Conservation (phyloP, 352 stramenopile species). For the Globisporangium paroecandrum region DNA sequence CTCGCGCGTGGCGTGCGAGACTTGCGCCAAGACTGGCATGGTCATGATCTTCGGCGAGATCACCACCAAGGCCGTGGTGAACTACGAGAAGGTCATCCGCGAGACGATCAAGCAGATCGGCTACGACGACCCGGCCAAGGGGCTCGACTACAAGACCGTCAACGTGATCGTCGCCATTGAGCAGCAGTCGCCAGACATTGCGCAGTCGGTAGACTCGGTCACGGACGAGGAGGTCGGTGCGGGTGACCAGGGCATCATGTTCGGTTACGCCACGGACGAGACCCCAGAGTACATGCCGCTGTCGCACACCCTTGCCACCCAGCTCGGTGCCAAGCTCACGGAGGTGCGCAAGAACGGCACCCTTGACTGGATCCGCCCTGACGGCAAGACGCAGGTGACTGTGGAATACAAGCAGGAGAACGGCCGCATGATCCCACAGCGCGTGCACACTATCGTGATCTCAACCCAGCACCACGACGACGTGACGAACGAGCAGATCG, state of each 20-base stretch:
- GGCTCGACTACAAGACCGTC: conserved; percentile 99
- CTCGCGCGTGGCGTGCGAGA: conserved; percentile 98
- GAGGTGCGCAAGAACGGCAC: conserved; percentile 99
- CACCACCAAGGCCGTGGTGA: conserved; percentile 97
- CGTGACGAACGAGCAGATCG: conserved; percentile 99
- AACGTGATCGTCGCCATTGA: conserved; percentile 99
- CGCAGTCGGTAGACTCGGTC: conserved; percentile 95
- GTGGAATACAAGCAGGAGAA: conserved; percentile 97
- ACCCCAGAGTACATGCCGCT: conserved; percentile 97
- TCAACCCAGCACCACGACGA: conserved; percentile 99
- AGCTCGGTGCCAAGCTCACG: conserved; percentile 95
- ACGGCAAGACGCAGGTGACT: conserved; percentile 99
- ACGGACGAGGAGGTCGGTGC: conserved; percentile 98
- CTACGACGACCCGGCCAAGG: conserved; percentile 99
- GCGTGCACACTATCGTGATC: conserved; percentile 99
- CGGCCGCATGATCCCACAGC: conserved; percentile 93
- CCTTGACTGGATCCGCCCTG: conserved; percentile 97
- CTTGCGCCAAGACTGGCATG: conserved; percentile 99
- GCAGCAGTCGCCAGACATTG: conserved; percentile 99
- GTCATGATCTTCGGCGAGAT: conserved; percentile 99
- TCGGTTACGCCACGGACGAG: conserved; percentile 97
- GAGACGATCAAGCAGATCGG: conserved; percentile 99
- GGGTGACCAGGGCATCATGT: conserved; percentile 95
- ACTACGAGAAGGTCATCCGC: conserved; percentile 99
- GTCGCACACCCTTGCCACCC: conserved; percentile 96